A percentile compares a stretch with the other conserved stretches of the same genome.
phyloP scores from a whole-genome alignment of 768 basidiomycete species.

The Leucosporidium creatinivorum region DNA sequence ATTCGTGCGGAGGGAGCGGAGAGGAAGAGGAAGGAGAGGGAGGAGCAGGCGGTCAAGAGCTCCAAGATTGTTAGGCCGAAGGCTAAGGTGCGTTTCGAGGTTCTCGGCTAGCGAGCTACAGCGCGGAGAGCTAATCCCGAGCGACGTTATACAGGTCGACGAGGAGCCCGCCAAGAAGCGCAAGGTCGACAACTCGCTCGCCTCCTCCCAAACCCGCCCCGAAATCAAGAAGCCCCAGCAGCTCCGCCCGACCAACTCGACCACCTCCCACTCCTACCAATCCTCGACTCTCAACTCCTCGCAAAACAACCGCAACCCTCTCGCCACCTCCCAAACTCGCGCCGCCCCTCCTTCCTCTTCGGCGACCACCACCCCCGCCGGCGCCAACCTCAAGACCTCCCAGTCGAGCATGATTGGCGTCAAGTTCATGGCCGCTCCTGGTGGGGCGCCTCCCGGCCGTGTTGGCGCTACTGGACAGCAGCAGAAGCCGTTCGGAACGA shows the following conservation, averaged over 20 bases:
- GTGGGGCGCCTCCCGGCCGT: slow-evolving; percentile 4
- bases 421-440: slow-evolving; percentile 27
- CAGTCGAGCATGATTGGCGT: slow-evolving; percentile 51
- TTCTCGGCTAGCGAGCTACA: too few species aligned
- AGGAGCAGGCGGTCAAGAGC: slow-evolving; percentile 25
- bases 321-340: slow-evolving; percentile 38
- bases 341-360: too few species aligned
- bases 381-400: slow-evolving; percentile 37
- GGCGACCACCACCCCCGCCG: not conserved
- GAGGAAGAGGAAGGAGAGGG: slow-evolving; percentile 42
- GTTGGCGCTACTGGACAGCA: not conserved
- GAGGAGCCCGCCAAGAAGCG: slow-evolving; percentile 69
- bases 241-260: slow-evolving; percentile 6
- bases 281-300: slow-evolving; percentile 18
- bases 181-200: slow-evolving; percentile 52
- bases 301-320: not conserved
- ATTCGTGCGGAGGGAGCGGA: slow-evolving; percentile 43
- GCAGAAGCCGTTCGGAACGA: not conserved
- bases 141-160: slow-evolving; percentile 35
- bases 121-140: not conserved
- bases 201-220: slow-evolving; percentile 42
- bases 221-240: slow-evolving; percentile 52
- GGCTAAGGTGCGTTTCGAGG: slow-evolving; percentile 14
- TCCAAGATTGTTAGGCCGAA: slow-evolving; percentile 10
- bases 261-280: slow-evolving; percentile 7